Evolutionary conservation across 176 grass and related monocot genomes (phyloP), one percentile per base, ranked within the genome.

Genomic region (Paspalum notatum): DNA sequence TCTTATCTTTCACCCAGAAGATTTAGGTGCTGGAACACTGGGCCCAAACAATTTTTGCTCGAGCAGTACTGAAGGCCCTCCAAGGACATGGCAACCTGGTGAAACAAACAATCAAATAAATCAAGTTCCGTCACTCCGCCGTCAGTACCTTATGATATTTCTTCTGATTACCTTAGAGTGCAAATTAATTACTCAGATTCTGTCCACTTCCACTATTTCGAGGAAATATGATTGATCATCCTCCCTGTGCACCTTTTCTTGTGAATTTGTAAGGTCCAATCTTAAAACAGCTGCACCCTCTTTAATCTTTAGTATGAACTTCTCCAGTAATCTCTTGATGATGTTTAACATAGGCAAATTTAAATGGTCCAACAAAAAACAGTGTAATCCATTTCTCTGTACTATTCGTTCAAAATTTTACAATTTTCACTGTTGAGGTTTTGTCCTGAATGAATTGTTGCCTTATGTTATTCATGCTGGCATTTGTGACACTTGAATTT

Each of bases 41-140:
- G 82, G 67, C 57, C 65, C 84, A 82, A 94, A 86, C 38, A 91
- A 89, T 88, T 95, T 87, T 88, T 91, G 83, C 86, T 93, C 69
- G 58, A 93, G 86, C 63, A 93, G 96, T 76, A 88, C 45, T 77
- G 86, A 87, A 64, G 89, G 77, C 54, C 86, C 68, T 85, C 55
- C 72, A 75, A 81, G 72, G 67, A 79, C 81, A 76, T 84, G 80
- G 89, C 77, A 77, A 76, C 69, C 70, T 75, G 75, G 73, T 85
- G 89, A 87, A 86, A 82, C 68, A 18, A 93, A 43, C 84, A 79
- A 90, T 77, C 88, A 90, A 77, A 81, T 84, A 78, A 95, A 95
- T 91, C 92, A 91, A 91, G 82, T 88, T 32, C 57, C 88, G 42
- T 90, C 89, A 74, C 84, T 91, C 43, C 79, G 48, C 76, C 63